These are phyloP conservation scores for Parmelia sp. DNA, from an alignment of 495 filamentous ascomycete species.

Conservation along the genomic window DNA sequence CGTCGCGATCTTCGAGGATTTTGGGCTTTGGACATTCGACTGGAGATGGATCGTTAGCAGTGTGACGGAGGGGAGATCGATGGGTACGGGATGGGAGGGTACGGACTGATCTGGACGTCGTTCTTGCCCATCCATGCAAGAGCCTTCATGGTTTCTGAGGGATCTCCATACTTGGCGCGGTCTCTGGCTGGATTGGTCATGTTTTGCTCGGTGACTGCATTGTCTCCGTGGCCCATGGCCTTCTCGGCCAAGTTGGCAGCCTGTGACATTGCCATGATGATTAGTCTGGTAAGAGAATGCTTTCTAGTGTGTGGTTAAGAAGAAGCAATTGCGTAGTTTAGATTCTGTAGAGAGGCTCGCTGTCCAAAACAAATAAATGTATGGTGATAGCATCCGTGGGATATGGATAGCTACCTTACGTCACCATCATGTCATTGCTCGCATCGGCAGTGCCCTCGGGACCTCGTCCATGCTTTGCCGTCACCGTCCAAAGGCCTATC, in stretches of 20 bases:
- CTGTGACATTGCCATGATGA: conserved; percentile 53
- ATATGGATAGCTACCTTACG: not conserved
- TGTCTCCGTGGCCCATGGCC: conserved; percentile 56
- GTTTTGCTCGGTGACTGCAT: conserved; percentile 51
- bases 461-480: not conserved
- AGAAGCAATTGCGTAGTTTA: not conserved
- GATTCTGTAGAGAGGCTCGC: too few species aligned
- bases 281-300: not conserved
- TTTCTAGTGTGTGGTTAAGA: not conserved
- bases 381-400: not conserved
- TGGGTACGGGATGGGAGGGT: not conserved
- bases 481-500: not conserved
- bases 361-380: not conserved
- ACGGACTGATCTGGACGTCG: conserved; percentile 49
- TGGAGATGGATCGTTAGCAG: conserved; percentile 9
- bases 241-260: conserved; percentile 59
- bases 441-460: not conserved
- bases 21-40: conserved; percentile 62
- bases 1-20: conserved; percentile 67
- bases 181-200: conserved; percentile 41
- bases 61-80: not conserved
- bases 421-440: not conserved
- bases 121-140: conserved; percentile 68
- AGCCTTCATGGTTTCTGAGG: conserved; percentile 62
- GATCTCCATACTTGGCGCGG: conserved; percentile 38